Evolutionary conservation across 805 yeast genomes (phyloP), one percentile per base, ranked within the genome.

Genomic region (Metschnikowia lochheadii): DNA sequence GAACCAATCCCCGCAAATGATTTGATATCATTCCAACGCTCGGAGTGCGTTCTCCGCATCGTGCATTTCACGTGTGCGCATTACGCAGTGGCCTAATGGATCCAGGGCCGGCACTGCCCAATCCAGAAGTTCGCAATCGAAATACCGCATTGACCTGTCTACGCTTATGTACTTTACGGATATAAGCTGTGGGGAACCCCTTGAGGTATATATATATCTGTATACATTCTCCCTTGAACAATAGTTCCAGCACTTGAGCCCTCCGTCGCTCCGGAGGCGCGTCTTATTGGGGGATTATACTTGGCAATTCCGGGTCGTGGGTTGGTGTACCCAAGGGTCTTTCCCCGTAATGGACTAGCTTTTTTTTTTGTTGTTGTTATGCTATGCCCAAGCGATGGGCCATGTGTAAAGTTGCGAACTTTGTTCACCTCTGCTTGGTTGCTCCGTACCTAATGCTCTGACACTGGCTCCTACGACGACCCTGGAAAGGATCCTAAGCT

Each of bases 31-130:
- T n/a, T 15, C 36, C 45, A 42, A 42, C 45, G 45, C 45, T 42
- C 21, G 14, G 45, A 42, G 38, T 42, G 45, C 31, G 37, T 42
- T 33, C 45, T 36, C 46, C 46, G 40, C 46, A 44, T 44, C 17
- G 40, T 44, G 46, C 46, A 35, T 44, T 35, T 44, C 46, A 36
- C 40, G 34, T 44, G 40, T 23, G 40, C 40, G 40, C 46, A 44
- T 35, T 44, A 23, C 40, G 29, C 23, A 21, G 33, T 21, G 15
- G 21, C n/a, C 17, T 34, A 21, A 15, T 29, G 34, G 29, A 10
- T 15, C 21, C 43, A 21, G 43, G 43, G 43, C 33, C 43, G n/a
- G 10, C 37, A 42, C 45, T 44, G 23, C 46, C 46, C 46, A 44
- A 44, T 44, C 13, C 34, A 44, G 46, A 21, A 44, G 39, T 44